Conservation (phyloP, 805 yeast species). For the Metschnikowia gruessii region DNA sequence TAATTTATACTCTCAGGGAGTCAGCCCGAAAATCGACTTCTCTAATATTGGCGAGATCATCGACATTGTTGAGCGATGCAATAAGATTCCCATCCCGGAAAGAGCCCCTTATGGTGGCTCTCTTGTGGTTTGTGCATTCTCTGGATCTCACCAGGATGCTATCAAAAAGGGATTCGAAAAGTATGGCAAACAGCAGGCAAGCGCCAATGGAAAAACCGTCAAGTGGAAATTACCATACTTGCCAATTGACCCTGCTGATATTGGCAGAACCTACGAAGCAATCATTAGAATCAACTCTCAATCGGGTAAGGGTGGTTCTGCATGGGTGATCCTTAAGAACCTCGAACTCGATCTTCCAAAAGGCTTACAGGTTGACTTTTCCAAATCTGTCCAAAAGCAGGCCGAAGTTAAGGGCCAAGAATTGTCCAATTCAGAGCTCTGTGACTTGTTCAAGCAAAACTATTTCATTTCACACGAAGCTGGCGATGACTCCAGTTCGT, state of each 20-base stretch:
- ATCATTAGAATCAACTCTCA: constrained; percentile 85
- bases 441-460: constrained; percentile 59
- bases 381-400: constrained; percentile 62
- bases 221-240: constrained; percentile 76
- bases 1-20: constrained; percentile 77
- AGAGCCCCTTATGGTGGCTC: constrained; percentile 85
- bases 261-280: constrained; percentile 90
- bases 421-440: constrained; percentile 60
- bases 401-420: constrained; percentile 76
- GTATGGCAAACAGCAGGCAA: constrained; percentile 40
- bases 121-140: constrained; percentile 77
- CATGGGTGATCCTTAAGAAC: constrained; percentile 77
- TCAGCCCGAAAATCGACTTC: constrained; percentile 67
- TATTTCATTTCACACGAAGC: constrained; percentile 45
- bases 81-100: constrained; percentile 74
- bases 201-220: constrained; percentile 34
- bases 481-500: constrained; percentile 19
- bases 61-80: constrained; percentile 73
- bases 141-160: constrained; percentile 88
- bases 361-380: constrained; percentile 73
- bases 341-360: constrained; percentile 81
- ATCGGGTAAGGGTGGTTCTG: constrained; percentile 86
- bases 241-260: constrained; percentile 81
- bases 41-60: constrained; percentile 63
- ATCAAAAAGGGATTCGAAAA: constrained; percentile 74